Evolutionary conservation across 176 grass and related monocot genomes (phyloP).

Genomic region (Ensete ventricosum): DNA sequence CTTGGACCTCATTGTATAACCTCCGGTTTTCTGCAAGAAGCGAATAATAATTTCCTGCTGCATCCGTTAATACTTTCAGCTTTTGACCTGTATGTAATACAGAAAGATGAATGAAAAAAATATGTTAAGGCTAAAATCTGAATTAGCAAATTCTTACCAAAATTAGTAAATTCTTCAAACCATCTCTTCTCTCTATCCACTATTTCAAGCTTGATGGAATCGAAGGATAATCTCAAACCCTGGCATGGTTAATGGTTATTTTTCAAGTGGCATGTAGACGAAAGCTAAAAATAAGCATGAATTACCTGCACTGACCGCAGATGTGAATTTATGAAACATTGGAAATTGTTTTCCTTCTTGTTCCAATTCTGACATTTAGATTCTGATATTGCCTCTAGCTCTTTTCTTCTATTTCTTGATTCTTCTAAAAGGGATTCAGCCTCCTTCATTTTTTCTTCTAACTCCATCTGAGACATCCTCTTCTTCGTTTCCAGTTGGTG

Average conservation of each 20-base stretch:
- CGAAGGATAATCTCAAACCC: slow-evolving; percentile 24
- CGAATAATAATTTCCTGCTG: slow-evolving; percentile 58
- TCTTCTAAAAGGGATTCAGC: slow-evolving; percentile 23
- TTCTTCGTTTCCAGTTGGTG: slow-evolving; percentile 12
- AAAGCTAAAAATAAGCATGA: neutral
- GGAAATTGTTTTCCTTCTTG: slow-evolving; percentile 19
- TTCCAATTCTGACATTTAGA: slow-evolving; percentile 20
- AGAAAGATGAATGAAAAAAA: neutral
- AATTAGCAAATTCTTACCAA: slow-evolving; percentile 26
- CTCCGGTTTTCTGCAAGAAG: slow-evolving; percentile 73
- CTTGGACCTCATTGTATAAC: slow-evolving; percentile 80
- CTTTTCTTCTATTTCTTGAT: slow-evolving; percentile 11
- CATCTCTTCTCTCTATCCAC: slow-evolving; percentile 26
- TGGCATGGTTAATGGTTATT: neutral
- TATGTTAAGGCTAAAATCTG: slow-evolving; percentile 3
- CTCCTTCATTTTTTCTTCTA: slow-evolving; percentile 27
- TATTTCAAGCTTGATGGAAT: slow-evolving; percentile 22
- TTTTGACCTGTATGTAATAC: slow-evolving; percentile 22
- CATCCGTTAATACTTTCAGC: slow-evolving; percentile 38
- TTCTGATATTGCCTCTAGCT: slow-evolving; percentile 12
- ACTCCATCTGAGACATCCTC: slow-evolving; percentile 4
- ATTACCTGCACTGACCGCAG: slow-evolving; percentile 28
- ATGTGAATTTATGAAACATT: slow-evolving; percentile 24
- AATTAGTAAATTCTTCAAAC: slow-evolving; percentile 23
- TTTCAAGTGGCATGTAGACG: slow-evolving; percentile 2